Evolutionary conservation across 495 filamentous ascomycete genomes (phyloP).

Genomic region (Xylaria intraflava): DNA sequence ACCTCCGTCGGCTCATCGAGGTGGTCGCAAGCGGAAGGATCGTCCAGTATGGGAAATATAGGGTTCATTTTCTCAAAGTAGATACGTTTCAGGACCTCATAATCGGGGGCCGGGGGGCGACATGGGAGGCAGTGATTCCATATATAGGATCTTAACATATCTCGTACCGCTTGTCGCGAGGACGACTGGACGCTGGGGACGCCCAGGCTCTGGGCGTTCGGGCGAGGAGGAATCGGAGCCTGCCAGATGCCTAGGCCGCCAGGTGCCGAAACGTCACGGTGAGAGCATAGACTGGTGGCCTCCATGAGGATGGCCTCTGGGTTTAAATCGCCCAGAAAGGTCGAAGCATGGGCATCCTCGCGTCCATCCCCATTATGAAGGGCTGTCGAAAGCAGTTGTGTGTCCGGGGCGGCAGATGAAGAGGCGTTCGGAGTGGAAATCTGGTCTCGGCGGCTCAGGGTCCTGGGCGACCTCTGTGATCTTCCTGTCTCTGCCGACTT

Average conservation of each 20-base stretch:
- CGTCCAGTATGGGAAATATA: slow-evolving; percentile 44
- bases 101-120: slow-evolving; percentile 26
- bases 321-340: slow-evolving; percentile 48
- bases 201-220: slow-evolving; percentile 3
- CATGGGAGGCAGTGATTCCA: slow-evolving; percentile 30
- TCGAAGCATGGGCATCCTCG: slow-evolving; percentile 19
- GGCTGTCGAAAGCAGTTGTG: not conserved
- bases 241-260: slow-evolving; percentile 35
- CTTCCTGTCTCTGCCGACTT: not conserved
- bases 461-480: not conserved
- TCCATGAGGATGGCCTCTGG: slow-evolving; percentile 48
- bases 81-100: slow-evolving; percentile 31
- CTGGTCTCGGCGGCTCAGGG: not conserved
- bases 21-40: not conserved
- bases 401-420: not conserved
- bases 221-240: slow-evolving; percentile 12
- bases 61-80: slow-evolving; percentile 44
- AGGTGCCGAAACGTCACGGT: slow-evolving; percentile 30
- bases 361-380: slow-evolving; percentile 3
- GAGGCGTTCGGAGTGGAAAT: not conserved
- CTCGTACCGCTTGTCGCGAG: slow-evolving; percentile 22
- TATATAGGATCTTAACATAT: slow-evolving; percentile 30
- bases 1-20: slow-evolving; percentile 25
- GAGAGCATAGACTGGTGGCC: slow-evolving; percentile 32
- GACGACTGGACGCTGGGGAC: slow-evolving; percentile 16